A percentile compares a stretch with the other conserved stretches of the same genome.
These are phyloP conservation scores for Yamadazyma epiphylla DNA, from an alignment of 1,139 yeast genomes.

Conservation along the genomic window DNA sequence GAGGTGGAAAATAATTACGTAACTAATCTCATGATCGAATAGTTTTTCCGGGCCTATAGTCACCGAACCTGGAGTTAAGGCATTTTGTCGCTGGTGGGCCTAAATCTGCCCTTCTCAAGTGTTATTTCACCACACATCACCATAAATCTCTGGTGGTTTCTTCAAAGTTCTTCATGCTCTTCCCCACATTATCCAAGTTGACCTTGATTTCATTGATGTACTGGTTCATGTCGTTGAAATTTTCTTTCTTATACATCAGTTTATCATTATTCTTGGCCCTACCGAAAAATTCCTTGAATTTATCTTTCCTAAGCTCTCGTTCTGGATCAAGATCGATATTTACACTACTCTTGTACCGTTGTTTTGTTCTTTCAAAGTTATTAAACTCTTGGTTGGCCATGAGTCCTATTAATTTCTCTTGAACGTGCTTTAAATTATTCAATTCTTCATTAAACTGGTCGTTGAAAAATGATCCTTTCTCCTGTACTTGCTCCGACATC, in stretches of 20 bases:
- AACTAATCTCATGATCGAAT: too few relatives aligned
- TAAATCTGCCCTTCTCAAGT: too few relatives aligned
- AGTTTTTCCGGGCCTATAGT: too few relatives aligned
- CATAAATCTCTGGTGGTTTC: slow-evolving; percentile 35
- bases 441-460: slow-evolving; percentile 56
- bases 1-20: too few relatives aligned
- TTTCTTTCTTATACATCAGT: slow-evolving; percentile 23
- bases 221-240: slow-evolving; percentile 36
- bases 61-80: too few relatives aligned
- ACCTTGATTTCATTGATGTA: slow-evolving; percentile 34
- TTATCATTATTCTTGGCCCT: slow-evolving; percentile 6
- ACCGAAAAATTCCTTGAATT: slow-evolving; percentile 19
- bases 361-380: slow-evolving; percentile 22
- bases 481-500: slow-evolving; percentile 54
- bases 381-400: slow-evolving; percentile 43
- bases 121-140: too few relatives aligned
- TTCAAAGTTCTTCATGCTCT: slow-evolving; percentile 41
- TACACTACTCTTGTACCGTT: slow-evolving; percentile 5
- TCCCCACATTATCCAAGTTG: slow-evolving; percentile 31
- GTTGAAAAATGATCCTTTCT: slow-evolving; percentile 60
- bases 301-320: slow-evolving; percentile 4
- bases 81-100: too few relatives aligned
- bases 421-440: slow-evolving; percentile 53
- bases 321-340: neutral
- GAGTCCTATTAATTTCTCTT: slow-evolving; percentile 54